phyloP scores from a whole-genome alignment of 2,329 filamentous ascomycete species.

The Aureobasidium uvarum region DNA sequence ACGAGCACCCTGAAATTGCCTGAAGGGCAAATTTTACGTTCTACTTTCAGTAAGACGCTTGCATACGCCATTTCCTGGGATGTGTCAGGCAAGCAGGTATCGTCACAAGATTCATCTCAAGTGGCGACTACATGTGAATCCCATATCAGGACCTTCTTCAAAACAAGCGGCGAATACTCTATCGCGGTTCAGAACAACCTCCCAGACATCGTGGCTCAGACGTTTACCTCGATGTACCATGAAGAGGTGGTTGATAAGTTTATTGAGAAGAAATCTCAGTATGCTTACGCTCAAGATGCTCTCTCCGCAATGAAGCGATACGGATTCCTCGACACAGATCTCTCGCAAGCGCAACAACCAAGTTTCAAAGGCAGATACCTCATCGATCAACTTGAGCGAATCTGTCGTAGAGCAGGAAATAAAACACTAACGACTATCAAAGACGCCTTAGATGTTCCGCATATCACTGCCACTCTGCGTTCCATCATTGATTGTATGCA shows the following conservation, averaged over 20 bases:
- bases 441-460: slow-evolving; percentile 33
- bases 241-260: slow-evolving; percentile 68
- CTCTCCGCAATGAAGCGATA: slow-evolving; percentile 68
- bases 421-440: slow-evolving; percentile 66
- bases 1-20: slow-evolving; percentile 56
- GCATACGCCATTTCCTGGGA: slow-evolving; percentile 84
- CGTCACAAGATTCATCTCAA: slow-evolving; percentile 13
- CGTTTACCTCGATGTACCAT: slow-evolving; percentile 70
- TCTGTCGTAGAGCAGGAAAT: slow-evolving; percentile 72
- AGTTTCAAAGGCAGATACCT: slow-evolving; percentile 78
- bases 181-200: slow-evolving; percentile 67
- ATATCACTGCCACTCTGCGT: slow-evolving; percentile 53
- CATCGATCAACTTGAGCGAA: slow-evolving; percentile 68
- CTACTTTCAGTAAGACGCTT: slow-evolving; percentile 72
- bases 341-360: slow-evolving; percentile 82
- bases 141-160: slow-evolving; percentile 66
- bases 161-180: slow-evolving; percentile 60
- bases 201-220: slow-evolving; percentile 69
- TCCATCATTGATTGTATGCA: slow-evolving; percentile 78
- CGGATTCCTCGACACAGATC: slow-evolving; percentile 61
- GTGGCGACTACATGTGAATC: slow-evolving; percentile 56
- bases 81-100: slow-evolving; percentile 44
- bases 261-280: slow-evolving; percentile 42
- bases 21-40: slow-evolving; percentile 58
- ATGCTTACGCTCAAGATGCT: slow-evolving; percentile 60